A percentile compares a stretch with the other conserved stretches of the same genome.
These are phyloP conservation scores for Pisolithus tinctorius DNA, from an alignment of 768 basidiomycete species.

Conservation along the genomic window DNA sequence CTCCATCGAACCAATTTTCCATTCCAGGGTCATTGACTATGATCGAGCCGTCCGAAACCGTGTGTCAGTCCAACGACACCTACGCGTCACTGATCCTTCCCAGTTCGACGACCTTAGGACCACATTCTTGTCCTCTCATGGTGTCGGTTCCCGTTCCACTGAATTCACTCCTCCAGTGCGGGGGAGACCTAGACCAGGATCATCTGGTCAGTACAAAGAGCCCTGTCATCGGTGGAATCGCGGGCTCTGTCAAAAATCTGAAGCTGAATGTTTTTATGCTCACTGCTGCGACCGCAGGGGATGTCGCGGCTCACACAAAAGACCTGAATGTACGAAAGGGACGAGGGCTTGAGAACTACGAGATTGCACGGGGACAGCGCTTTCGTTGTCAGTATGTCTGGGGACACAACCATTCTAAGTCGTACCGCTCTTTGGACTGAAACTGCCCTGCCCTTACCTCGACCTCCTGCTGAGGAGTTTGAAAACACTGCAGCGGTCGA, in stretches of 20 bases:
- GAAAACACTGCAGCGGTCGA: constrained; percentile 7
- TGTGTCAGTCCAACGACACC: constrained; percentile 11
- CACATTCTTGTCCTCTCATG: background rate
- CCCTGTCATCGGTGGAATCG: background rate
- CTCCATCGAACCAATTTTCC: background rate
- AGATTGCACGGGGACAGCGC: background rate
- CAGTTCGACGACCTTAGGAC: constrained; percentile 5
- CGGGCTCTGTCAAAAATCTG: background rate
- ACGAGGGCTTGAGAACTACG: background rate
- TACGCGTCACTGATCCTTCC: constrained; percentile 17
- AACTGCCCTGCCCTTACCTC: background rate
- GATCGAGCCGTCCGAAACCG: constrained; percentile 25
- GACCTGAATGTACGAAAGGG: background rate
- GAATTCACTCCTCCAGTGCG: background rate
- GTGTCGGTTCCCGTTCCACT: too few relatives aligned
- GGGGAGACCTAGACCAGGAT: background rate
- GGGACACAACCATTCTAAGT: background rate
- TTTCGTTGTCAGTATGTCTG: background rate
- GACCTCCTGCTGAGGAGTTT: constrained; percentile 1
- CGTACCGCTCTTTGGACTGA: background rate
- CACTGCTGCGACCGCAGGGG: background rate
- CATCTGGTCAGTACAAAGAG: background rate
- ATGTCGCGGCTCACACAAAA: background rate
- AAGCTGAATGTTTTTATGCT: background rate
- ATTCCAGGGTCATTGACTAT: constrained; percentile 21